phyloP scores from a whole-genome alignment of 352 stramenopile genomes.

The Globisporangium spiculum region DNA sequence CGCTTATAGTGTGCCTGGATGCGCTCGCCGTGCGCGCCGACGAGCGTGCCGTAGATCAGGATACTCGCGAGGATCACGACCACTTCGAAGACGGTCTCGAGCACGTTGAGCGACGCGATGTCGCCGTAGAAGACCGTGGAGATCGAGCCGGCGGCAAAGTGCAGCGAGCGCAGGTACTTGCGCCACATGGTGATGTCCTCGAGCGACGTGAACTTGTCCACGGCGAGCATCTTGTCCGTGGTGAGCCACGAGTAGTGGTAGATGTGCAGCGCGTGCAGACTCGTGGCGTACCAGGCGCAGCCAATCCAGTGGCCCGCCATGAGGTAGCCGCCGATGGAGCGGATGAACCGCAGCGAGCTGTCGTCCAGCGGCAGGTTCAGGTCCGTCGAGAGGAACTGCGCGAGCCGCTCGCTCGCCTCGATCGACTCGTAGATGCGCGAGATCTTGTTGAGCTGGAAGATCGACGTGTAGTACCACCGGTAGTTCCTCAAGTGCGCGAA shows the following conservation, averaged over 20 bases:
- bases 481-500: slow-evolving; percentile 23
- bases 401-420: slow-evolving; percentile 46
- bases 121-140: slow-evolving; percentile 72
- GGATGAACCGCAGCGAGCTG: slow-evolving; percentile 47
- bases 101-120: slow-evolving; percentile 57
- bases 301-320: slow-evolving; percentile 67
- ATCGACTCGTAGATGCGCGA: slow-evolving; percentile 44
- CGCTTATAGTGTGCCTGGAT: slow-evolving; percentile 66
- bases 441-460: slow-evolving; percentile 67
- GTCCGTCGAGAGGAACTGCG: slow-evolving; percentile 48
- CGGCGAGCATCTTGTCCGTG: slow-evolving; percentile 46
- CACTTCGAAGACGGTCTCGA: slow-evolving; percentile 58
- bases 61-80: slow-evolving; percentile 62
- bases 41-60: slow-evolving; percentile 67
- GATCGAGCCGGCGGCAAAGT: slow-evolving; percentile 64
- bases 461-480: slow-evolving; percentile 53
- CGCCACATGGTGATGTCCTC: slow-evolving; percentile 37
- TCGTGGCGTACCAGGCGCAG: slow-evolving; percentile 58
- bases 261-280: slow-evolving; percentile 39
- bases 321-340: slow-evolving; percentile 47
- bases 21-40: slow-evolving; percentile 55
- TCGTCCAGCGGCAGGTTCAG: slow-evolving; percentile 53
- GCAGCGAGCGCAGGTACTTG: slow-evolving; percentile 52
- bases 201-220: slow-evolving; percentile 42
- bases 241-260: slow-evolving; percentile 61